Percentiles rank a stretch among this genome's conserved stretches.
These are phyloP conservation scores for Aurifilum marmelostoma DNA, from an alignment of 2,329 filamentous ascomycete species.

Conservation along the genomic window DNA sequence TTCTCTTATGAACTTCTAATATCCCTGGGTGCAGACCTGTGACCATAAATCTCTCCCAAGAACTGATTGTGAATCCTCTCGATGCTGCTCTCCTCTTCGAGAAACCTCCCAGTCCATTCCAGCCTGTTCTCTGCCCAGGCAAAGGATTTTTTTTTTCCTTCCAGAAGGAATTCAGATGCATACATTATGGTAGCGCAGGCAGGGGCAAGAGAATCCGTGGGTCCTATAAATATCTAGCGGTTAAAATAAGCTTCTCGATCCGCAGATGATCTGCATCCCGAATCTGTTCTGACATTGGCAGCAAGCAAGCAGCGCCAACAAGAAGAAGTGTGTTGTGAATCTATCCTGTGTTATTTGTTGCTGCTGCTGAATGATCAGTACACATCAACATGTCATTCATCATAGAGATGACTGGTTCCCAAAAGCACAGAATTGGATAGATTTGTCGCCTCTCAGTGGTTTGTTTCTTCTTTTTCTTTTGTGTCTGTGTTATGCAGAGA, in stretches of 20 bases:
- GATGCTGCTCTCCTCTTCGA: background rate
- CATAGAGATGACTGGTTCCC: background rate
- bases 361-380: background rate
- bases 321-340: background rate
- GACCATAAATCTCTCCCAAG: background rate
- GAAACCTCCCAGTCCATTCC: background rate
- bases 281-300: slow-evolving; percentile 5
- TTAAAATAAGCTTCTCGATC: slow-evolving; percentile 14
- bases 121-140: background rate
- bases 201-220: background rate
- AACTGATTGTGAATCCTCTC: background rate
- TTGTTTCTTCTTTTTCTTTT: background rate
- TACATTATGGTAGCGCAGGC: background rate
- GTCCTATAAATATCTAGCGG: slow-evolving; percentile 11
- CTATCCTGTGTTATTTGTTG: background rate
- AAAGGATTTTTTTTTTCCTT: background rate
- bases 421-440: background rate
- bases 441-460: background rate
- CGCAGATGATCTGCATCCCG: slow-evolving; percentile 15
- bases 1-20: background rate
- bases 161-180: slow-evolving; percentile 41
- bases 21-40: background rate
- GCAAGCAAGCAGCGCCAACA: background rate
- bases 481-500: background rate
- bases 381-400: background rate